Base-by-base conservation (phyloP, 805 yeast species). In the Suhomyces sp. region DNA sequence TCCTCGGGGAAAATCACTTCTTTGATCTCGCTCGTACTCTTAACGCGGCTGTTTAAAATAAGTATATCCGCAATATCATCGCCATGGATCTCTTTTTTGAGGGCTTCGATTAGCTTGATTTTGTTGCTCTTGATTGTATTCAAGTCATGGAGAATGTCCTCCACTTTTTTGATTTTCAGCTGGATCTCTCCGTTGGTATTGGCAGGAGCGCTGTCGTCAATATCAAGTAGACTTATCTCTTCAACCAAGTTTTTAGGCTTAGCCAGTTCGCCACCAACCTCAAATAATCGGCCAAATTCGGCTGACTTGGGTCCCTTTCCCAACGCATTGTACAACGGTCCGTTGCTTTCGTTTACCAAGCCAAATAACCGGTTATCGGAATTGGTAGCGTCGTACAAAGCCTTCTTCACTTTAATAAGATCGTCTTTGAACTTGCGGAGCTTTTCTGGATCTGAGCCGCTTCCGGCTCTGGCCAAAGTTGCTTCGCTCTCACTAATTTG, bases 1-100 rank as follows among this genome's bases (percentile, higher is more conserved):
- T 90, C 97, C 53, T 81, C 79, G 15, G 83, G 80, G 64, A 92
- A 91, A 15, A 76, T 76, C 31, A 72, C 69, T 8, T 78, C 72
- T 57, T 77, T 78, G 54, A 83, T 75, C 53, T 86, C 91, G 45
- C 80, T 76, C 6, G 82, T 83, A 5, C 83, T 72, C 38, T 78
- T 79, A 44, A 81, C 78, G 55, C 81, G 83, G 55, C 76, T 71
- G 64, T 88, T 86, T 57, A 86, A 73, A 7, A 93, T 80, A 31
- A 93, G 74, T 10, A 86, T 74, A 50, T 86, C 85, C 0, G 96
- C 86, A 48, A 91, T 90, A 64, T 93, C 97, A 69, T 93, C 98
- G 12, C 79, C 76, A 61, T 86, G 94, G 33, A 88, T 84, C 47
- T 81, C 80, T 6, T 74, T 78, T 63, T 90, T 90, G 61, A 93